Base-by-base conservation (phyloP, 495 filamentous ascomycete genomes). In the Glonium stellatum region DNA sequence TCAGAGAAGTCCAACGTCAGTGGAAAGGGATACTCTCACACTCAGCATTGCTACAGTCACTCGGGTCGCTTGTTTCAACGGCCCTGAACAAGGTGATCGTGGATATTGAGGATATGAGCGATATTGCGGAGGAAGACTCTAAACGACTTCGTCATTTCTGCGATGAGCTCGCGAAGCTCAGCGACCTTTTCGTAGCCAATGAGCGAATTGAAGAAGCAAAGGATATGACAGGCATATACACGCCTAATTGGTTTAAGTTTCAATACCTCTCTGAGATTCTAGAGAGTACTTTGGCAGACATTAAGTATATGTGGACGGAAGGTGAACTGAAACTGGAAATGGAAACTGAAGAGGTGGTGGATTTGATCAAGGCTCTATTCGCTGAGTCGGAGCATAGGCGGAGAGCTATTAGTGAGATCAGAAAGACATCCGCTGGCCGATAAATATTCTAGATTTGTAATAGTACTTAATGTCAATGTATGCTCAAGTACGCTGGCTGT, bases 51-150 rank as follows among this genome's bases (percentile, higher is more conserved):
- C 84, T 88, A 19, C 95, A 97, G 62, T 85, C 89, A 0, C 79
- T 95, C 13, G 93, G 95, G 4, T 86, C 86, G 11, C 77, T 99
- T 1, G 78, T 92, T 5, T 85, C 87, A n/a, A 85, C 88, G 0
- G 79, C 93, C 13, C 82, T 88, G n/a, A 78, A 77, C 19, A 95
- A 93, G 66, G 79, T 96, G 12, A 84, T 96, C 46, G 75, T 80
- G 52, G 95, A 97, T 57, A 81, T 97, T 37, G 86, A 90, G 69
- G 93, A 99, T 57, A 78, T 97, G 57, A 70, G 82, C 1, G 87
- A 91, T 57, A 96, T 99, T 52, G 86, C 87, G 4, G 91, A 92
- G 63, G 82, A 89, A 25, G 92, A 97, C 69, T 92, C 90, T 1
- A 86, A 88, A 61, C 82, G 81, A 57, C 81, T 96, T 35, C 85